Percentiles rank a stretch among this genome's conserved stretches.
phyloP scores from a whole-genome alignment of 306 rosid species.

The Biancaea sappan region DNA sequence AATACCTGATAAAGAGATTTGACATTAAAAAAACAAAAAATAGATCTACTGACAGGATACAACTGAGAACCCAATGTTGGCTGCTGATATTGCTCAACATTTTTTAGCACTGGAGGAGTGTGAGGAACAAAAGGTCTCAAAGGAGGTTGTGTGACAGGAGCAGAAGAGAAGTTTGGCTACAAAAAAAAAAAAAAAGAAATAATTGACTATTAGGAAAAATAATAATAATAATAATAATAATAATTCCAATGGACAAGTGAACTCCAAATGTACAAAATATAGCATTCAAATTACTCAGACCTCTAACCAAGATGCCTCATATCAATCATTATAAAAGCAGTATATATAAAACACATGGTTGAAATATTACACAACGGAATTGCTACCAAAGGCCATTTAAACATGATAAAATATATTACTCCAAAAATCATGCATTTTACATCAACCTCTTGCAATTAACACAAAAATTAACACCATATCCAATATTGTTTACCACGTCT shows the following conservation, averaged over 20 bases:
- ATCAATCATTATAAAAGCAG: background rate
- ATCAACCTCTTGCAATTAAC: background rate
- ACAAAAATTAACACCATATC: background rate
- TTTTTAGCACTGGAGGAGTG: constrained; percentile 68
- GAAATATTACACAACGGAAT: constrained; percentile 4
- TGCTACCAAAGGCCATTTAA: constrained; percentile 8
- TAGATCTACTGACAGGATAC: constrained; percentile 73
- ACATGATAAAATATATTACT: constrained; percentile 1
- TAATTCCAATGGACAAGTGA: background rate
- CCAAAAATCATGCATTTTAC: background rate
- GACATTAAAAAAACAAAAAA: constrained; percentile 21
- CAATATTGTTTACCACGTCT: background rate
- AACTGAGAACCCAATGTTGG: constrained; percentile 87
- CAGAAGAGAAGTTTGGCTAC: constrained; percentile 56
- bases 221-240: too few species aligned
- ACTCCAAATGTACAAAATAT: background rate
- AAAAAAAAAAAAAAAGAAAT: constrained; percentile 32
- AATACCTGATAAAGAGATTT: constrained; percentile 18
- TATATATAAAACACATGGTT: background rate
- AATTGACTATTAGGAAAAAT: background rate
- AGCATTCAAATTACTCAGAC: background rate
- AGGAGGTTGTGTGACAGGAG: constrained; percentile 56
- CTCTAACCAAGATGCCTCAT: background rate
- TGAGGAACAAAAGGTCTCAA: constrained; percentile 74
- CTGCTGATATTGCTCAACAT: constrained; percentile 80